These are phyloP conservation scores for Coemansia sp. DNA, from an alignment of 192 early-diverging fungal genomes.

Conservation along the genomic window DNA sequence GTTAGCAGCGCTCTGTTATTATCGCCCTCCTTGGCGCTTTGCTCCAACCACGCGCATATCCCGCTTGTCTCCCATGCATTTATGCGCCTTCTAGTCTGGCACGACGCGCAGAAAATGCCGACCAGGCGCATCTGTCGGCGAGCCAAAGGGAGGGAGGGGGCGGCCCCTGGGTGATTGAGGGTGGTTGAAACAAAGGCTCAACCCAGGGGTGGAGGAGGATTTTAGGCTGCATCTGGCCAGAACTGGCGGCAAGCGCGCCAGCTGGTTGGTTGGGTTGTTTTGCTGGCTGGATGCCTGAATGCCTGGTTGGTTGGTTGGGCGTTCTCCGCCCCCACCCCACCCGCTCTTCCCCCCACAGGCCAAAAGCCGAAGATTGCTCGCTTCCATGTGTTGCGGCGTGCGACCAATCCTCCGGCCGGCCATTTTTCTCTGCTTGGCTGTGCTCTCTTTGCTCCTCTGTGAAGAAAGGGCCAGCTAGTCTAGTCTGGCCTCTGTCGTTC, in stretches of 20 bases:
- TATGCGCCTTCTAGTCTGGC: background rate
- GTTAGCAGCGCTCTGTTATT: background rate
- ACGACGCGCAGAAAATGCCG: background rate
- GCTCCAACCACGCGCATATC: background rate
- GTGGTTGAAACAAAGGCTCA: slow-evolving; percentile 47
- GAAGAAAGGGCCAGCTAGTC: background rate
- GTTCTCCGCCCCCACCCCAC: background rate
- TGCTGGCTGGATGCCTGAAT: slow-evolving; percentile 3
- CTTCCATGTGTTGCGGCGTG: background rate
- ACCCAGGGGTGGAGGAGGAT: slow-evolving; percentile 15
- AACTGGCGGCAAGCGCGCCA: background rate
- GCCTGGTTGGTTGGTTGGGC: background rate
- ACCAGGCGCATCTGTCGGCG: background rate
- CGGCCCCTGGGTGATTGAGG: slow-evolving; percentile 24
- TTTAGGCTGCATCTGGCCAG: background rate
- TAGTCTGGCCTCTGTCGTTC: background rate
- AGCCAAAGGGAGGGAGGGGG: slow-evolving; percentile 23
- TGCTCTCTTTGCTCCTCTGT: background rate
- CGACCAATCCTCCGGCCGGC: background rate
- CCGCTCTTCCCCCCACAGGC: no score
- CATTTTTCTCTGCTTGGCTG: background rate
- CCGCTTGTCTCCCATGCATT: background rate
- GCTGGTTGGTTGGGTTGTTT: no score
- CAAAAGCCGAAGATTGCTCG: no score
- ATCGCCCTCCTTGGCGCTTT: background rate